Base-by-base conservation (phyloP, 83 land plant genomes). In the Thuja plicata region DNA sequence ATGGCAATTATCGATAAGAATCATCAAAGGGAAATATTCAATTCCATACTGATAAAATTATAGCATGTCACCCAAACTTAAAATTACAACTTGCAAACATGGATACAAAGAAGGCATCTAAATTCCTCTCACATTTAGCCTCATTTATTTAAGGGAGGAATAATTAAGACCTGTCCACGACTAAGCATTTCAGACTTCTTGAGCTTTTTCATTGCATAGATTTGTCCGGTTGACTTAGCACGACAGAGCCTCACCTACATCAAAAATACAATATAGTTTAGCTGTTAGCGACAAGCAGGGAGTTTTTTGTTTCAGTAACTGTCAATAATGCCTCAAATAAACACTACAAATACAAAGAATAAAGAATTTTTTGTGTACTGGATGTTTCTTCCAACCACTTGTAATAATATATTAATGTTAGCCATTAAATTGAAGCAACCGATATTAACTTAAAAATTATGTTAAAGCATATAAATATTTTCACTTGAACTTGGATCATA, bases 201-300 rank as follows among this genome's bases (percentile, higher is more conserved):
- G 89, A 96, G 87, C 89, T 96, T 96, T 80, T 96, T 96, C 97
- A 96, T 94, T 24, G 97, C 97, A 93, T 92, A 96, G 24, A 96
- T 93, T 62, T 94, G 86, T n/a, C 95, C 96, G 40, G 94, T 90
- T 87, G 92, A 91, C 88, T 94, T 96, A 86, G 91, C 95, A 84
- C 97, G 92, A 82, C 97, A 96, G 40, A 96, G 95, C 50, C 96
- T 89, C 76, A 96, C 97, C 97, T 96, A 91, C 45, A 89, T 41
- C 92, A 88, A 30, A 46, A 83, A 48, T 48, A 4, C 57, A 83
- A 83, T 34, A 46, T 52, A 9, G 12, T 6, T 12, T 24, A 46
- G 43, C 15, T 13, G 15, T 83, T 27, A 10, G 85, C 54, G 48
- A 48, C 55, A 83, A 48, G 32, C 37, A 34, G 16, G 35, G 38